These are phyloP conservation scores for Aspergillus bridgeri DNA, from an alignment of 495 filamentous ascomycete genomes.

Conservation along the genomic window DNA sequence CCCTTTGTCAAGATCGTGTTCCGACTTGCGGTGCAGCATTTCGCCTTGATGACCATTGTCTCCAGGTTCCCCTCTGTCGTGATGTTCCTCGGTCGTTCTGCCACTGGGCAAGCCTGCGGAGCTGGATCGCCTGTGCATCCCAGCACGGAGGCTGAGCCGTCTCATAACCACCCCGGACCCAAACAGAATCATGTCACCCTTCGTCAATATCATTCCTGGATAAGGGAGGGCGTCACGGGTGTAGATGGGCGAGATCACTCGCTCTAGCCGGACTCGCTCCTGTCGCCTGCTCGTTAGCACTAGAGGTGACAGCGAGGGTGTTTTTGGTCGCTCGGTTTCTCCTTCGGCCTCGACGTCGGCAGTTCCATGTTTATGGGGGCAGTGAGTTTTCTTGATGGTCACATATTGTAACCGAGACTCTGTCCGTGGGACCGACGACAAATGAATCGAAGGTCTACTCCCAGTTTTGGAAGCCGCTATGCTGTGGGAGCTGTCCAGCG, in stretches of 20 bases:
- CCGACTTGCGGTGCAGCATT: background rate
- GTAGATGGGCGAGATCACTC: slow-evolving; percentile 73
- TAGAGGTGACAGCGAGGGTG: slow-evolving; percentile 16
- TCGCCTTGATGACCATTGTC: background rate
- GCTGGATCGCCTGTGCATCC: slow-evolving; percentile 31
- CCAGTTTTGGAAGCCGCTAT: slow-evolving; percentile 68
- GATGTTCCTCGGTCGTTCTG: background rate
- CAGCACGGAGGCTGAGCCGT: slow-evolving; percentile 58
- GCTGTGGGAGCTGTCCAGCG: slow-evolving; percentile 71
- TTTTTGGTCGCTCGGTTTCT: slow-evolving; percentile 34
- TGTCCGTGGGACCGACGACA: slow-evolving; percentile 66
- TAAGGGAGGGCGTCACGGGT: slow-evolving; percentile 78
- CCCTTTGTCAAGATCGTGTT: background rate
- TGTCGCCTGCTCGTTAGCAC: slow-evolving; percentile 60
- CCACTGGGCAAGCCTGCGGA: slow-evolving; percentile 22
- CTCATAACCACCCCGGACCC: slow-evolving; percentile 75
- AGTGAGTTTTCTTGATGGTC: slow-evolving; percentile 86
- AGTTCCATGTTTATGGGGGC: slow-evolving; percentile 53
- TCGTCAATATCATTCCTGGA: slow-evolving; percentile 73
- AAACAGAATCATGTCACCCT: slow-evolving; percentile 54
- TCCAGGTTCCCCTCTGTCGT: background rate
- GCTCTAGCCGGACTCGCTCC: slow-evolving; percentile 76
- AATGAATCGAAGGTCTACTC: slow-evolving; percentile 72
- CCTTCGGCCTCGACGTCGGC: slow-evolving; percentile 16
- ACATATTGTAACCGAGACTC: slow-evolving; percentile 57